Base-by-base conservation (phyloP, 208 protist genomes). In the Trypanosoma caninum region DNA sequence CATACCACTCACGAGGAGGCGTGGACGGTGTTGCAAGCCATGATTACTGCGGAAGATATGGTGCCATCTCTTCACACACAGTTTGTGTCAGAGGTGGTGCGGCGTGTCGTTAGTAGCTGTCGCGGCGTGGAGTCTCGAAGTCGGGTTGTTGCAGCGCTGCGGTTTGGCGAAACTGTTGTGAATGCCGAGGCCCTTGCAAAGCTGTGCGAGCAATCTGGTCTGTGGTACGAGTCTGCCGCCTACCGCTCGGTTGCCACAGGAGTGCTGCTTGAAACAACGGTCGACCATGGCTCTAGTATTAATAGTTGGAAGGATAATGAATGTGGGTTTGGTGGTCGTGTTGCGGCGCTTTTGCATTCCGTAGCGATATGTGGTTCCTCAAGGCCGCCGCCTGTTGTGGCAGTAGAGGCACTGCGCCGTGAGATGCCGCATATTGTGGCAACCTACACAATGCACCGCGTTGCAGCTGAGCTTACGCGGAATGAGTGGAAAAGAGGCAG, bases 181-280 rank as follows among this genome's bases (percentile, higher is more conserved):
- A 20, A 23, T 22, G 16, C 18, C 13, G 23, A 45, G 41, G 30
- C 28, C 2, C 42, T 74, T 3, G 40, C 54, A 40, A 8, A 22
- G 20, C 22, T 60, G 41, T 74, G 63, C 48, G 25, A 46, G 18
- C 35, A 60, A 14, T 59, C 45, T 33, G 51, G 53, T 9, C 20
- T 74, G 25, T 56, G 34, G 27, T 67, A 61, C 37, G 67, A 74
- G 37, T 37, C 48, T 28, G 30, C 59, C 5, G 67, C 53, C 1
- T 74, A 74, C 40, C 59, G 53, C 20, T 51, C 27, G 18, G 30
- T 34, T 20, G 41, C 25, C 3, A 2, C 35, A 31, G 40, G 35
- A 16, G 33, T 31, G 5, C 22, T 45, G 57, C 27, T 54, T 16
- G 41, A 44, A 31, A 2, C 23, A 5, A 10, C 34, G 14, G n/a